Percentiles rank a stretch among this genome's conserved stretches.
phyloP scores from a whole-genome alignment of 2,329 filamentous ascomycete genomes.

The Clarireedia paspali region DNA sequence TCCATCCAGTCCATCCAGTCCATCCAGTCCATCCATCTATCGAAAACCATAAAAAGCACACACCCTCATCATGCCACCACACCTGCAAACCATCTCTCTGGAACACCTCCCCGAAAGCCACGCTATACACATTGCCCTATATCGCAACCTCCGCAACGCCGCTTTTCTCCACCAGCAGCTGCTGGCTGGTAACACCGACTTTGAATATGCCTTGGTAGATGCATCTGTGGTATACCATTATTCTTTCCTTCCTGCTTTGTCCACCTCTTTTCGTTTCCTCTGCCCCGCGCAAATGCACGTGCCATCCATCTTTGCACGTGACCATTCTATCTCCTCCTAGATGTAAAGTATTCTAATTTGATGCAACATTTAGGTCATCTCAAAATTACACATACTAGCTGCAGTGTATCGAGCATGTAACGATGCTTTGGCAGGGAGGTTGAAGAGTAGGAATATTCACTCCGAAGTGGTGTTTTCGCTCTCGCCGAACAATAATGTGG shows the following conservation, averaged over 20 bases:
- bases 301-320: not conserved
- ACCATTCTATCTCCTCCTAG: no score
- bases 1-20: not conserved
- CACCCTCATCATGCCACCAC: conserved; percentile 30
- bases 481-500: conserved; percentile 46
- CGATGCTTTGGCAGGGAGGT: conserved; percentile 33
- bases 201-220: conserved; percentile 92
- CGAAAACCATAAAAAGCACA: not conserved
- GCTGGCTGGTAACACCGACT: conserved; percentile 72
- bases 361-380: conserved; percentile 34
- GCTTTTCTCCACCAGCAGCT: conserved; percentile 74
- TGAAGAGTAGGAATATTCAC: conserved; percentile 46
- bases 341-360: no score
- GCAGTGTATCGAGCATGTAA: conserved; percentile 44
- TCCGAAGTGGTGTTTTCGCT: conserved; percentile 49
- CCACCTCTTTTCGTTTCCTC: not conserved
- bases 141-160: conserved; percentile 69
- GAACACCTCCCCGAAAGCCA: conserved; percentile 66
- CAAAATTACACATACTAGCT: conserved; percentile 39
- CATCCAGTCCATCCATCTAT: not conserved
- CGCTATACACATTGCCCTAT: conserved; percentile 66
- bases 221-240: conserved; percentile 57
- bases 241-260: not conserved
- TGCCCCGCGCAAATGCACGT: not conserved
- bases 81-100: conserved; percentile 55